Conservation (phyloP, 75 land plant species). For the Selaginella moellendorffii region DNA sequence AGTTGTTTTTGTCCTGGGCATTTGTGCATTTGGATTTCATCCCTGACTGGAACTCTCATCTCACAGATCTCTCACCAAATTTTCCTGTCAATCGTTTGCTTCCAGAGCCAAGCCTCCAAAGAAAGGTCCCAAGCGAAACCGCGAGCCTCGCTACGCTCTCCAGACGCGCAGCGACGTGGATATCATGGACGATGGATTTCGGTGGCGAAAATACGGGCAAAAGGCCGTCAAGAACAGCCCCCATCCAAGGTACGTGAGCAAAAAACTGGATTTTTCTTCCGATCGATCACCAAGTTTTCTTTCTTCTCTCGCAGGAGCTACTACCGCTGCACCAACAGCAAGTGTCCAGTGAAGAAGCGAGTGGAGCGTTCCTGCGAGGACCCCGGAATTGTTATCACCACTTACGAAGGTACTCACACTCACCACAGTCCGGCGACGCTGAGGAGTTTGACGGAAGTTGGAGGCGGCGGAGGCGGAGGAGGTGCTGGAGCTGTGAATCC, state of each 20-base stretch:
- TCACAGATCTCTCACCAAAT: too few relatives aligned
- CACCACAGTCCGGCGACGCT: conserved; percentile 57
- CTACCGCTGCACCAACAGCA: conserved; percentile 74
- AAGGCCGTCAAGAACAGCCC: conserved; percentile 85
- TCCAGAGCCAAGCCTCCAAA: conserved; percentile 14
- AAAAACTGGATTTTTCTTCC: background rate
- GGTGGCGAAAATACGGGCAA: conserved; percentile 78
- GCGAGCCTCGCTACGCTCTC: conserved; percentile 49
- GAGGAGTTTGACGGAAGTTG: conserved; percentile 13
- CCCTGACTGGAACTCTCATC: too few relatives aligned
- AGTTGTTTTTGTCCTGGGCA: too few relatives aligned
- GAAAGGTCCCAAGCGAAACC: conserved; percentile 42
- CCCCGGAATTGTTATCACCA: conserved; percentile 58
- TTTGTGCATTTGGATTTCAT: too few relatives aligned
- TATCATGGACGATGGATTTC: conserved; percentile 64
- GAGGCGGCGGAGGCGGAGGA: too few relatives aligned
- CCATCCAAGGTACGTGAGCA: conserved; percentile 61
- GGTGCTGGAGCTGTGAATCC: background rate
- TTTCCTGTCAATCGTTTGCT: too few relatives aligned
- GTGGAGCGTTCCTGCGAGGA: conserved; percentile 81
- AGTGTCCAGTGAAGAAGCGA: conserved; percentile 74
- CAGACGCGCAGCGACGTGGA: conserved; percentile 70
- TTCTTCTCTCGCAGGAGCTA: conserved; percentile 47
- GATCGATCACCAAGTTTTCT: background rate
- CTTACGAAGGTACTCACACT: conserved; percentile 77